phyloP scores from a whole-genome alignment of 2,329 filamentous ascomycete species.

The Trichophyton rubrum region DNA sequence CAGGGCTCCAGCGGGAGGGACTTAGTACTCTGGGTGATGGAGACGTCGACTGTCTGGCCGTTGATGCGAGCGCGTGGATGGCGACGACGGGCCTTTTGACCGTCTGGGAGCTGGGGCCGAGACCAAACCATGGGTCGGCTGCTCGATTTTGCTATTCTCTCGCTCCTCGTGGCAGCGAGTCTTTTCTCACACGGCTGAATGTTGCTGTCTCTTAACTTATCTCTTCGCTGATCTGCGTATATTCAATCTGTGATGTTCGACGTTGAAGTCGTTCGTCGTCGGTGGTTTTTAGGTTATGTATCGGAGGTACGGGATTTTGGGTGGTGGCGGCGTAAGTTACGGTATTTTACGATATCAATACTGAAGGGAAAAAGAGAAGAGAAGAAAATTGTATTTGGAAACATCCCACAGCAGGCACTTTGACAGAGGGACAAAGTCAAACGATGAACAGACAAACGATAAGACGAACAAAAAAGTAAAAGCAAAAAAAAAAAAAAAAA shows the following conservation, averaged over 20 bases:
- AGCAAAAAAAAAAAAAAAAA: no score
- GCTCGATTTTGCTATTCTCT: neutral
- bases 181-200: no score
- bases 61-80: neutral
- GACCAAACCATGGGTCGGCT: neutral
- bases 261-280: no score
- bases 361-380: neutral
- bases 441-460: conserved; percentile 9
- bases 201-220: no score
- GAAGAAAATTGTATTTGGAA: conserved; percentile 8
- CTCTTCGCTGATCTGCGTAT: no score
- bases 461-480: conserved; percentile 17
- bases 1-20: no score
- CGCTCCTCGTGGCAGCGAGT: neutral
- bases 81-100: neutral
- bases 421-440: conserved; percentile 7
- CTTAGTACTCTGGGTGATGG: neutral
- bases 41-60: neutral
- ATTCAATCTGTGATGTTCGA: no score
- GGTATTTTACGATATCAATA: neutral
- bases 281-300: neutral
- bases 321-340: conserved; percentile 6
- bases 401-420: neutral
- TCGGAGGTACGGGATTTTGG: neutral
- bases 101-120: neutral